phyloP scores from a whole-genome alignment of 2,329 filamentous ascomycete genomes.

The Emergomyces orientalis region DNA sequence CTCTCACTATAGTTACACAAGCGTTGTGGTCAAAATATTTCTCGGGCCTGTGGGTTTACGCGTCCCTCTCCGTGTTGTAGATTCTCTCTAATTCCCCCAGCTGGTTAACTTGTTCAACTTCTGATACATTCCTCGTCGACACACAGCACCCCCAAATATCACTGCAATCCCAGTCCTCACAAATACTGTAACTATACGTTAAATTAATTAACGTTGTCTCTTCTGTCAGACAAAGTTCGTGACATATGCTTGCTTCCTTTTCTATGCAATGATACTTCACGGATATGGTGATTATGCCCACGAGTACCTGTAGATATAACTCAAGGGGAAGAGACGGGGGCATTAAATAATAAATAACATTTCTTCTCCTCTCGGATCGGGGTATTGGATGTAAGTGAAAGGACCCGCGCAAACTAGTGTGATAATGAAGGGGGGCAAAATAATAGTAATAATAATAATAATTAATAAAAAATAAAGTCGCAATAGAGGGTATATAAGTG shows the following conservation, averaged over 20 bases:
- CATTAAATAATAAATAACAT: neutral
- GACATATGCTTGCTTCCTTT: neutral
- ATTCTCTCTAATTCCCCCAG: neutral
- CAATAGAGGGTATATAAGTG: neutral
- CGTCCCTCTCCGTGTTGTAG: neutral
- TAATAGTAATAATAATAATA: neutral
- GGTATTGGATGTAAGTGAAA: neutral
- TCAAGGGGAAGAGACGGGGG: neutral
- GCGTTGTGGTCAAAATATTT: neutral
- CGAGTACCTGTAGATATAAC: neutral
- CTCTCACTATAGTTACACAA: slow-evolving; percentile 2
- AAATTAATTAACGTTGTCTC: neutral
- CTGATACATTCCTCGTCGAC: neutral
- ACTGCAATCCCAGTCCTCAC: neutral
- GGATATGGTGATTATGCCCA: neutral
- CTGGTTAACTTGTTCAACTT: neutral
- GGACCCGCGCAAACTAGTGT: neutral
- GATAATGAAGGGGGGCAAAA: neutral
- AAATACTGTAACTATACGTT: neutral
- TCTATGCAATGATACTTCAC: neutral
- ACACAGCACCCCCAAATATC: neutral
- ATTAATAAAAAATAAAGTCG: neutral
- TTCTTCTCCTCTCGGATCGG: neutral
- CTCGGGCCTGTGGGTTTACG: neutral
- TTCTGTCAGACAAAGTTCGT: neutral